Evolutionary conservation across 371 early-diverging fungal species (phyloP).

Genomic region (Mucor sp.): DNA sequence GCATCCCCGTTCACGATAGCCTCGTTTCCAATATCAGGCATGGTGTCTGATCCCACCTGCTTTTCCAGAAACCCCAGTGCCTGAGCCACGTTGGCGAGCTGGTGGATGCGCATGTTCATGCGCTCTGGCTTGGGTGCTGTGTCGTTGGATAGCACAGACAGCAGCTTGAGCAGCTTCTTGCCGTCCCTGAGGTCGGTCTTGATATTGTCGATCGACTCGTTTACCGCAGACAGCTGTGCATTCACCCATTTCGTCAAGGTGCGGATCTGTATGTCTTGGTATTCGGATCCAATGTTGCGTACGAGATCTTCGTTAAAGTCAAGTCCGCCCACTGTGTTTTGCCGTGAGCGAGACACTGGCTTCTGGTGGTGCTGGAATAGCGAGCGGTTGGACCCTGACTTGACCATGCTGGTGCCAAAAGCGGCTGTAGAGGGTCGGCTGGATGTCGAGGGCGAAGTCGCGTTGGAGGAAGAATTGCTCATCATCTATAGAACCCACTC

Average conservation of each 20-base stretch:
- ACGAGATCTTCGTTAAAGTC: constrained; percentile 32
- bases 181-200: constrained; percentile 70
- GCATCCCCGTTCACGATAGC: constrained; percentile 87
- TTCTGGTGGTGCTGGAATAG: constrained; percentile 22
- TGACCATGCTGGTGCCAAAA: constrained; percentile 16
- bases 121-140: constrained; percentile 60
- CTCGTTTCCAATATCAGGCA: constrained; percentile 79
- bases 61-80: constrained; percentile 69
- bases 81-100: constrained; percentile 79
- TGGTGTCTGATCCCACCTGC: constrained; percentile 60
- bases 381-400: constrained; percentile 26
- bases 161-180: constrained; percentile 58
- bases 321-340: constrained; percentile 23
- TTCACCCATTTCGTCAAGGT: constrained; percentile 88
- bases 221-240: constrained; percentile 58
- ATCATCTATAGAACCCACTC: constrained; percentile 14
- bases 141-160: constrained; percentile 60
- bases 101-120: constrained; percentile 76
- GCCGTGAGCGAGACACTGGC: constrained; percentile 23
- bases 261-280: constrained; percentile 70
- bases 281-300: constrained; percentile 49
- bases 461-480: constrained; percentile 27
- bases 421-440: constrained; percentile 10
- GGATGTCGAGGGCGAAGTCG: constrained; percentile 24
- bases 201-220: constrained; percentile 43